Base-by-base conservation (phyloP, 2,329 filamentous ascomycete genomes). In the Coniella vitis region DNA sequence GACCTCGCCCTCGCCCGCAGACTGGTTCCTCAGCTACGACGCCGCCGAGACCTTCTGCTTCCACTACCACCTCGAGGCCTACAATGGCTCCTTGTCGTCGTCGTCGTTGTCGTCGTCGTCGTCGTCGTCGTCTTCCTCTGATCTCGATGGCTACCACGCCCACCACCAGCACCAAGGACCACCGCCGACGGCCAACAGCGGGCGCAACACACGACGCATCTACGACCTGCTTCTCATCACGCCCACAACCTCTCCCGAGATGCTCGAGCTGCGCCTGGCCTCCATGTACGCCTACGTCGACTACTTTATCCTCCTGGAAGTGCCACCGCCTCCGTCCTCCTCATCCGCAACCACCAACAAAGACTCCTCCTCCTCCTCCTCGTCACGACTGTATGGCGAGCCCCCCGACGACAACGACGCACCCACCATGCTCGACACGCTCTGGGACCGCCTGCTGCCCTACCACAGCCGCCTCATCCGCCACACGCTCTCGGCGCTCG, bases 291-390 rank as follows among this genome's bases (percentile, higher is more conserved):
- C 63, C 0, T 56, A 63, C 32, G 66, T 71, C 14, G 69, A 72
- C 55, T 70, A 69, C 54, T 72, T 71, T 54, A 61, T 72, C 55
- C 63, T 72, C 31, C 60, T 71, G 4, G 69, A 72, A 56, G 59
- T 68, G 0, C 51, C 51, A 29, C 35, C 51, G 13, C 17, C 45
- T 19, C 19, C 39, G 4, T 29, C 37, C 4, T 17, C 31, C 7
- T 38, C 40, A 13, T 12, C 20, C 13, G 20, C 29, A 21, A 12
- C 35, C 32, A 19, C 29, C 14, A 22, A 13, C 7, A 10, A n/a
- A 19, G 7, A 13, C 19, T 20, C 37, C 3, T 10, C 10, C 12
- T 19, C 16, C 12, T 10, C n/a, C 7, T 10, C 37, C 7, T 19
- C 14, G 1, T 17, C 43, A 7, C 43, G 20, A 20, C 25, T 35